Conservation (phyloP, 768 basidiomycete species). For the Rhodotorula diobovata region DNA sequence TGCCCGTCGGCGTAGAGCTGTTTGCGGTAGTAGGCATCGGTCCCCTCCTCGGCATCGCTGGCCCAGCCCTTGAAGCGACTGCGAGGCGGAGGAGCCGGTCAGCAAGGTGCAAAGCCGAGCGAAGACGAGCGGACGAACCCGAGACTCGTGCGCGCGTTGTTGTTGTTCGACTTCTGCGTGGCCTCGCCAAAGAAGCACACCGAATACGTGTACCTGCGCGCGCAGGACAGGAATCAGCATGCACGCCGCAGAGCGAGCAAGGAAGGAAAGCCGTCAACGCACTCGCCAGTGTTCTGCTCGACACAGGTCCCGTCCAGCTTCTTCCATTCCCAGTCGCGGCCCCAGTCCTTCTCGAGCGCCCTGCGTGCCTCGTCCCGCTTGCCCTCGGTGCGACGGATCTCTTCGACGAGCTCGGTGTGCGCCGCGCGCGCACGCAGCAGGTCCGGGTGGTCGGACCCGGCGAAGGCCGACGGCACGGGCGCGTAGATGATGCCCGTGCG, state of each 20-base stretch:
- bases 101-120: neutral
- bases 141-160: conserved; percentile 68
- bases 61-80: conserved; percentile 74
- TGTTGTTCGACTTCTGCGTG: conserved; percentile 78
- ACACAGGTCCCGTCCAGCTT: conserved; percentile 80
- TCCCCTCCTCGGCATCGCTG: conserved; percentile 57
- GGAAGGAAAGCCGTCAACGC: conserved; percentile 48
- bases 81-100: neutral
- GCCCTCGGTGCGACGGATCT: conserved; percentile 53
- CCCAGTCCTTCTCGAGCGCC: conserved; percentile 60
- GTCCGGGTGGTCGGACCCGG: conserved; percentile 40
- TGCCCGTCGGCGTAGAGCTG: conserved; percentile 79
- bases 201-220: conserved; percentile 79
- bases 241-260: neutral
- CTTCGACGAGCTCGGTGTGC: conserved; percentile 59
- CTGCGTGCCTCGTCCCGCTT: conserved; percentile 45
- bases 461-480: neutral
- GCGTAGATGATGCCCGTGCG: conserved; percentile 58
- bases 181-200: conserved; percentile 86
- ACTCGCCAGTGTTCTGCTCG: conserved; percentile 83
- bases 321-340: conserved; percentile 79
- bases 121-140: conserved; percentile 58
- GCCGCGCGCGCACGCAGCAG: conserved; percentile 46
- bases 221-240: neutral
- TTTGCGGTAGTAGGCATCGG: conserved; percentile 66